Percentiles rank a stretch among this genome's conserved stretches.
Evolutionary conservation across 2,329 filamentous ascomycete genomes (phyloP).

Genomic region (Fusarium sp.): DNA sequence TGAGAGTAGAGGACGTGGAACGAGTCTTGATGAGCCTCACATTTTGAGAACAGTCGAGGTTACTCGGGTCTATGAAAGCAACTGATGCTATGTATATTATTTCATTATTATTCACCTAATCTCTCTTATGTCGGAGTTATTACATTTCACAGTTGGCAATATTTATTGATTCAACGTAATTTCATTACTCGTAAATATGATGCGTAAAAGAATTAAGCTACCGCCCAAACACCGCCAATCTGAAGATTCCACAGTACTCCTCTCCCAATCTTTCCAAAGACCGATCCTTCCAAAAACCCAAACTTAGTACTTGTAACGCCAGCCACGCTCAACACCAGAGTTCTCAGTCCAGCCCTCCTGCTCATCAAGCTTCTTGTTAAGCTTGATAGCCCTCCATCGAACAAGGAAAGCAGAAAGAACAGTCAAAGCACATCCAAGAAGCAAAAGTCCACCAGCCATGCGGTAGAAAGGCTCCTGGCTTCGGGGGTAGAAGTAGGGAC

Average conservation of each 20-base stretch:
- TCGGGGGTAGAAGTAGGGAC: conserved; percentile 53
- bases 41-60: conserved; percentile 31
- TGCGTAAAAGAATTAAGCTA: neutral
- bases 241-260: neutral
- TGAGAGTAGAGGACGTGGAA: neutral
- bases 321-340: conserved; percentile 29
- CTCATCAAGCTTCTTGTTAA: conserved; percentile 31
- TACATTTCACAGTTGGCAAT: accelerated
- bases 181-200: conserved; percentile 11
- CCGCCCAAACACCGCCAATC: neutral
- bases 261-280: neutral
- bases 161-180: neutral
- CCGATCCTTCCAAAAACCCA: no score
- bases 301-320: conserved; percentile 28
- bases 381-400: conserved; percentile 4
- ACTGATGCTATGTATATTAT: no score
- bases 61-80: conserved; percentile 22
- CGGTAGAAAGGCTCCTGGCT: conserved; percentile 49
- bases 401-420: conserved; percentile 7
- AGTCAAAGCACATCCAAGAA: conserved; percentile 15
- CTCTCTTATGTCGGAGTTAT: no score
- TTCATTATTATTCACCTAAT: no score
- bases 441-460: conserved; percentile 43
- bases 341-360: conserved; percentile 27
- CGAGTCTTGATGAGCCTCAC: conserved; percentile 16